Base-by-base conservation (phyloP, 352 stramenopile species). In the Phytopythium ostracodes region DNA sequence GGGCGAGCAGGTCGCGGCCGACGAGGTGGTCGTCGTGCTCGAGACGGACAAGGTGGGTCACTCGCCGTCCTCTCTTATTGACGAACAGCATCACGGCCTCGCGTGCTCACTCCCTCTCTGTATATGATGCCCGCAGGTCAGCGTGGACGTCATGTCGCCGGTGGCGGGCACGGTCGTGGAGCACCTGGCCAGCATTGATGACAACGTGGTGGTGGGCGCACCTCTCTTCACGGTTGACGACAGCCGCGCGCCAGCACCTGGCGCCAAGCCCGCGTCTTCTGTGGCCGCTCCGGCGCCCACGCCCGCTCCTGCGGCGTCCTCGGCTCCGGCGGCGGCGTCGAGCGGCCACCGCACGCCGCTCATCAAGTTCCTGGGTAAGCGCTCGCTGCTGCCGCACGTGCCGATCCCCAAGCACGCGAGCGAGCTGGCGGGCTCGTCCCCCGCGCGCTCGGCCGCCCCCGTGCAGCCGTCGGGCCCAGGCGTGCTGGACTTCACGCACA, bases 1-100 rank as follows among this genome's bases (percentile, higher is more conserved):
- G 14, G 98, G 98, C 38, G 94, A 99, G 67, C 82, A 81, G 33
- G 93, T 99, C 40, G 72, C 96, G 43, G 84, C 87, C 29, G 97
- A 99, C 79, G 97, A 99, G 51, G 96, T 99, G 35, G 91, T 99
- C 15, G 84, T 97, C n/a, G 88, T 99, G 52, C 82, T 99, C 29
- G 98, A 99, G 84, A 99, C 98, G 1, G 98, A 99, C 73, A 99
- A 99, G 84, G 97, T 99, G 18, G 70, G 76, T 18, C 38, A 8
- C 36, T 2, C 11, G 15, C 11, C 15, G 1, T 42, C 15, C 36
- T 11, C 11, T 12, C 6, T 42, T 42, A 42, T 42, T 8, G 4
- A 33, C 29, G 29, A 7, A 33, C 29, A 3, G 29, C 29, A 33
- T 33, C 29, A n/a, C n/a, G n/a, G n/a, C n/a, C n/a, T n/a, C n/a